phyloP scores from a whole-genome alignment of 371 early-diverging fungal species.

The Mortierella sp. region DNA sequence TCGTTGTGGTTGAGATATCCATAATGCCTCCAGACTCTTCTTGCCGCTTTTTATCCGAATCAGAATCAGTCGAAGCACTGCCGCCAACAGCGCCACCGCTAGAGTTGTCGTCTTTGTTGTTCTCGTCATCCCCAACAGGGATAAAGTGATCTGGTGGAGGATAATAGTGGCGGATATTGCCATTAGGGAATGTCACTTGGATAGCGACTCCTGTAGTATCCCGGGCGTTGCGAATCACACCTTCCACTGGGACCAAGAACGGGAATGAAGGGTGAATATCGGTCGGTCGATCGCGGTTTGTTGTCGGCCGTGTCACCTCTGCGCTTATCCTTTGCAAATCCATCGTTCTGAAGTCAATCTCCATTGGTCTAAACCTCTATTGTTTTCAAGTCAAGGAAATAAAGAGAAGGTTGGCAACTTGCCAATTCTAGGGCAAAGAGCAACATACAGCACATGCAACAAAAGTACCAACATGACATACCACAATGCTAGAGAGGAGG shows the following conservation, averaged over 20 bases:
- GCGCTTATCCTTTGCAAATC: slow-evolving; percentile 39
- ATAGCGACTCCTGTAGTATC: slow-evolving; percentile 48
- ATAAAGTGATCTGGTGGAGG: slow-evolving; percentile 54
- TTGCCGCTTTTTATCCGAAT: background rate
- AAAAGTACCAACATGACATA: slow-evolving; percentile 5
- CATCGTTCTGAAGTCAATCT: slow-evolving; percentile 28
- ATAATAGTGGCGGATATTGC: slow-evolving; percentile 47
- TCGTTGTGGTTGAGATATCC: background rate
- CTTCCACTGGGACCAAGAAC: slow-evolving; percentile 46
- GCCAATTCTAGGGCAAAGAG: background rate
- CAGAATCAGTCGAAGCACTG: background rate
- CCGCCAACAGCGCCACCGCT: background rate
- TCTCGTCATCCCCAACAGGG: slow-evolving; percentile 23
- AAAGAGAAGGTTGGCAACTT: background rate
- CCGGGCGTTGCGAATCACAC: slow-evolving; percentile 31
- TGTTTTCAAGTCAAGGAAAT: background rate
- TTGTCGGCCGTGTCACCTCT: slow-evolving; percentile 29
- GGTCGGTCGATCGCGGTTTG: slow-evolving; percentile 40
- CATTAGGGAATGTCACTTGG: slow-evolving; percentile 44
- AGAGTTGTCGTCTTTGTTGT: background rate
- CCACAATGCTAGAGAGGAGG: slow-evolving; percentile 40
- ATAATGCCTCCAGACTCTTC: background rate
- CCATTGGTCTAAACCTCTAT: slow-evolving; percentile 46
- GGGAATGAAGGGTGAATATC: slow-evolving; percentile 56
- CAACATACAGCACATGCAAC: background rate